Base-by-base conservation (phyloP, 2,329 filamentous ascomycete genomes). In the Aspergillus ruber region DNA sequence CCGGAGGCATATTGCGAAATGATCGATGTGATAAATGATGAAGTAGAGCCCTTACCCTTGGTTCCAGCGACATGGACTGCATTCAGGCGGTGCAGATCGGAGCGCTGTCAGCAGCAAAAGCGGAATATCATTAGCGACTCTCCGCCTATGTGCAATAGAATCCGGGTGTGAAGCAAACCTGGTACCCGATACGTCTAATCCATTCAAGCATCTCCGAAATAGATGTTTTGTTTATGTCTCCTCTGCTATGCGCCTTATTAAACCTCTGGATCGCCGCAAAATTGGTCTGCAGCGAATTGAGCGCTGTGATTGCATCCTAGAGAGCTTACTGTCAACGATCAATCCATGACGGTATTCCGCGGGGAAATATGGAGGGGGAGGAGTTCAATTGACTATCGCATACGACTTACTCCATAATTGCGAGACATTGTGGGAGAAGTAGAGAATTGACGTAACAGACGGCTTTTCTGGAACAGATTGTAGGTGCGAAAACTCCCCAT, bases 41-140 rank as follows among this genome's bases (percentile, higher is more conserved):
- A 88, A 0, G 89, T 90, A 2, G 88, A 93, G 36, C 90, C 90
- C 67, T 96, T 97, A 50, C 91, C 91, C 67, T 96, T 97, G 4
- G 90, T 96, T 10, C 91, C 91, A 1, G 91, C 88, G 41, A 97
- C 83, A 64, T 97, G 91, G 51, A 97, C 82, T 55, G 77, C 72
- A 50, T 79, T 84, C 52, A 85, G 61, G 8, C 63, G 69, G 53
- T 83, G 73, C 56, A 85, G 76, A 50, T 84, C 80, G 12, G 78
- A 75, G 15, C 82, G 80, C 81, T 85, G 59, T 42, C 41, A 6
- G 46, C 13, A 3, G 4, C 17, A 18, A 17, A 15, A 8, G 12
- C 7, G 13, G 15, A 43, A 25, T 23, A 4, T 7, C 40, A 23
- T 43, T 18, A 43, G 12, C 23, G 25, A 43, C n/a, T 43, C n/a